Conservation (phyloP, 345 rosid species). For the Cardamine occulta region DNA sequence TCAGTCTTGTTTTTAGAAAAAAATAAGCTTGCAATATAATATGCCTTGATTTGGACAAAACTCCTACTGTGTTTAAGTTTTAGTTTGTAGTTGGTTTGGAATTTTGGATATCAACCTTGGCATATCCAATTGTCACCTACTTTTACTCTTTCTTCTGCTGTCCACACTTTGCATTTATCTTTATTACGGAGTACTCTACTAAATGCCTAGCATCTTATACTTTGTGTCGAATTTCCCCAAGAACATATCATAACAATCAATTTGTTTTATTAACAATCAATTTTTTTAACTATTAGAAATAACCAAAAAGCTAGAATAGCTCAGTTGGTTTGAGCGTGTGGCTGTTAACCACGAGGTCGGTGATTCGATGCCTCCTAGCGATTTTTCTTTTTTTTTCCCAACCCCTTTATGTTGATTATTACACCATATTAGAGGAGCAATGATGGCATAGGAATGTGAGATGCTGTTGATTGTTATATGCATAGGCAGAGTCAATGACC, state of each 20-base stretch:
- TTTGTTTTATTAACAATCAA: background rate
- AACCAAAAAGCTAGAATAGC: background rate
- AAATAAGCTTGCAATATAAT: background rate
- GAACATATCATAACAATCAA: background rate
- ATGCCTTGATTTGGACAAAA: background rate
- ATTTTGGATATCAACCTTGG: background rate
- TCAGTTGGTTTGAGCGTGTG: slow-evolving; percentile 68
- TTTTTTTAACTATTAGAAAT: background rate
- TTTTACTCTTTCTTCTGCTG: background rate
- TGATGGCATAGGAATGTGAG: background rate
- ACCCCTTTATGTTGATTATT: background rate
- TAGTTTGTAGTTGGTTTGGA: too few relatives aligned
- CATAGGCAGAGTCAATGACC: too few relatives aligned
- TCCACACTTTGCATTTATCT: background rate
- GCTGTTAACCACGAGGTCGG: slow-evolving; percentile 93
- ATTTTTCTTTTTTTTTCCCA: background rate
- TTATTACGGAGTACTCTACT: background rate
- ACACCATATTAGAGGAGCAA: background rate
- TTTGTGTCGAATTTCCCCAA: background rate
- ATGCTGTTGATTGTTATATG: background rate
- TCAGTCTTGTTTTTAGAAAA: background rate
- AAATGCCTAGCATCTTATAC: background rate
- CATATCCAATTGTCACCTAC: background rate
- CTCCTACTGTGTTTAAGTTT: background rate
- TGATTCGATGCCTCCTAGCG: slow-evolving; percentile 25